Evolutionary conservation across 805 yeast genomes (phyloP), one percentile per base, ranked within the genome.

Genomic region (Scheffersomyces stipitis): DNA sequence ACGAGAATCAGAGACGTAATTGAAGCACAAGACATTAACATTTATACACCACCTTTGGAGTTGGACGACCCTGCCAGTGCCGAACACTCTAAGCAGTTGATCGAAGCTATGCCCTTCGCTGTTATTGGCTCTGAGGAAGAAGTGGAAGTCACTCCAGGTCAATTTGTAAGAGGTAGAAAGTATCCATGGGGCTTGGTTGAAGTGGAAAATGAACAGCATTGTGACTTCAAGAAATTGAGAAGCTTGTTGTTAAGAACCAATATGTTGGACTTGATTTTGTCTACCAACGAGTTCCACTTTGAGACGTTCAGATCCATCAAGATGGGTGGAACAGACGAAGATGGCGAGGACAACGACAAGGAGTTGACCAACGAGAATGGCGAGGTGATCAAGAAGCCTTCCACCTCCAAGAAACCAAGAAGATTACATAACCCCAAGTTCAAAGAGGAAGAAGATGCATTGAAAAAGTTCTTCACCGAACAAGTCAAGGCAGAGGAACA

Each of bases 401-500:
- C 55, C 3, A 37, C 43, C 27, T 33, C 52, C 30, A 67, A 63
- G 52, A 81, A 80, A 49, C 67, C 79, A 58, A 60, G 88, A 76
- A 63, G 75, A 55, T 61, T 71, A 35, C 75, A 69, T 54, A 90
- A 93, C 63, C 98, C 98, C 33, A 85, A 87, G 66, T 93, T 86
- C 71, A 84, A 89, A 64, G 97, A 93, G 65, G 98, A 91, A 63
- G 99, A 93, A 66, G 93, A 87, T 61, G 84, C 90, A 23, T 75
- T 93, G 58, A 88, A 93, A 76, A 84, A 86, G 67, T 86, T 86
- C 63, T 93, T 93, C 68, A 91, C 98, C 7, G 97, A 90, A 64
- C 97, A 93, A 71, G 74, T 93, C 42, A 90, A 91, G 69, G 86
- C 86, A 32, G 99, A 93, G 69, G 99, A 93, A 58, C 95, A 88